Conservation (phyloP, 768 basidiomycete species). For the Boletus rufocinnamomeus region DNA sequence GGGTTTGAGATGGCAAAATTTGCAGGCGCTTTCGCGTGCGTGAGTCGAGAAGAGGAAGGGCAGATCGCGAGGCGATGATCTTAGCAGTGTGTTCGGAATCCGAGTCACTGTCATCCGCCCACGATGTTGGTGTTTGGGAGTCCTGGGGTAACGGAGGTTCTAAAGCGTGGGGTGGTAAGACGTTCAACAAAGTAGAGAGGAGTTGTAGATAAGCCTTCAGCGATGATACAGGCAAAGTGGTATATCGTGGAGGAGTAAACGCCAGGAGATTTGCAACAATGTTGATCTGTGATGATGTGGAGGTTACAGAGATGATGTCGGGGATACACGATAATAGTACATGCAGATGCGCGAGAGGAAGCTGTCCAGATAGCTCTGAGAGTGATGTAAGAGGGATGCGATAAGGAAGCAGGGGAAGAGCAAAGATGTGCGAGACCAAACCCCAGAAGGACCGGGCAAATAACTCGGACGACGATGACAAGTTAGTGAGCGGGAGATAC, state of each 20-base stretch:
- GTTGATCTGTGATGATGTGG: conserved; percentile 47
- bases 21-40: conserved; percentile 65
- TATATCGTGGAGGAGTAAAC: conserved; percentile 65
- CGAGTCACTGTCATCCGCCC: conserved; percentile 41
- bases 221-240: conserved; percentile 44
- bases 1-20: conserved; percentile 52
- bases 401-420: conserved; percentile 78
- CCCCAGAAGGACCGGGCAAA: conserved; percentile 38
- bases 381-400: conserved; percentile 64
- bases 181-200: conserved; percentile 50
- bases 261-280: conserved; percentile 72
- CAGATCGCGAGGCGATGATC: conserved; percentile 36
- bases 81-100: conserved; percentile 40
- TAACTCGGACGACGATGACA: conserved; percentile 35
- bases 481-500: conserved; percentile 23
- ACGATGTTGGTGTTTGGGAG: conserved; percentile 13
- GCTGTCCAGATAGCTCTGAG: conserved; percentile 59
- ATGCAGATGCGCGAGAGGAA: conserved; percentile 54
- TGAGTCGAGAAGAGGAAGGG: conserved; percentile 50
- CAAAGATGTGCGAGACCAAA: conserved; percentile 59
- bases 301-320: conserved; percentile 34
- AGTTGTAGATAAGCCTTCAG: conserved; percentile 57
- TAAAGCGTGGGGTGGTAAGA: conserved; percentile 53
- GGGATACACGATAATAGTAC: conserved; percentile 33
- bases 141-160: conserved; percentile 42